These are phyloP conservation scores for Colletotrichum sp. DNA, from an alignment of 2,329 filamentous ascomycete species.

Conservation along the genomic window DNA sequence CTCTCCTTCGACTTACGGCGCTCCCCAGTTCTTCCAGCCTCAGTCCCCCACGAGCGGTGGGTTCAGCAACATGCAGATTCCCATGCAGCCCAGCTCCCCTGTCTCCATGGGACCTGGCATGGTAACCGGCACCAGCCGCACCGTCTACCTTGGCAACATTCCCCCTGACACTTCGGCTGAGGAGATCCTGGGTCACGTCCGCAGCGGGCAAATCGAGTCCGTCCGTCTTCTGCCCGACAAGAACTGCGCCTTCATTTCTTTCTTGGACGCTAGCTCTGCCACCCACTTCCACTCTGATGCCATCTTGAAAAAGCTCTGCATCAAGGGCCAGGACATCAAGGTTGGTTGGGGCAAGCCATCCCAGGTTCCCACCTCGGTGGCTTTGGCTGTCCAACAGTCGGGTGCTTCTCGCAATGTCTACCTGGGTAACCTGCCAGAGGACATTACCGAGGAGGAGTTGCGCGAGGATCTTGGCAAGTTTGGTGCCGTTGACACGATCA, in stretches of 20 bases:
- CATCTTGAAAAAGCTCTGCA: conserved; percentile 98
- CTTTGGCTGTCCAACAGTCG: conserved; percentile 96
- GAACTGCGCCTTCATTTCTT: conserved; percentile 99
- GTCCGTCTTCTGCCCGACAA: conserved; percentile 95
- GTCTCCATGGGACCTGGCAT: conserved; percentile 80
- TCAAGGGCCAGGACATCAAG: conserved; percentile 99
- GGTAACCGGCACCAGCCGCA: conserved; percentile 90
- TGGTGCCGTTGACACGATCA: conserved; percentile 94
- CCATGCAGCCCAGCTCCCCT: conserved; percentile 72
- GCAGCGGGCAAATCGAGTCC: conserved; percentile 98
- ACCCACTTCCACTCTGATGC: conserved; percentile 99
- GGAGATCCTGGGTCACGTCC: conserved; percentile 94
- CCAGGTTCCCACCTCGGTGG: conserved; percentile 95
- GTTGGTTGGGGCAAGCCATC: conserved; percentile 99
- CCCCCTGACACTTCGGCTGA: conserved; percentile 97
- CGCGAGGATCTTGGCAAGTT: conserved; percentile 96
- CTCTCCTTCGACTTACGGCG: conserved; percentile 83
- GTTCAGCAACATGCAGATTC: conserved; percentile 64
- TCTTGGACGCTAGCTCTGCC: conserved; percentile 95
- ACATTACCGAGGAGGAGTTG: conserved; percentile 88
- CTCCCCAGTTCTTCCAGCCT: conserved; percentile 83
- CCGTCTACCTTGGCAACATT: conserved; percentile 97
- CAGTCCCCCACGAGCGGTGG: conserved; percentile 82
- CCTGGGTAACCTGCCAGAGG: conserved; percentile 89
- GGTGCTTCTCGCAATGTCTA: conserved; percentile 97